Evolutionary conservation across 2,329 filamentous ascomycete species (phyloP).

Genomic region (Nemania sp.): DNA sequence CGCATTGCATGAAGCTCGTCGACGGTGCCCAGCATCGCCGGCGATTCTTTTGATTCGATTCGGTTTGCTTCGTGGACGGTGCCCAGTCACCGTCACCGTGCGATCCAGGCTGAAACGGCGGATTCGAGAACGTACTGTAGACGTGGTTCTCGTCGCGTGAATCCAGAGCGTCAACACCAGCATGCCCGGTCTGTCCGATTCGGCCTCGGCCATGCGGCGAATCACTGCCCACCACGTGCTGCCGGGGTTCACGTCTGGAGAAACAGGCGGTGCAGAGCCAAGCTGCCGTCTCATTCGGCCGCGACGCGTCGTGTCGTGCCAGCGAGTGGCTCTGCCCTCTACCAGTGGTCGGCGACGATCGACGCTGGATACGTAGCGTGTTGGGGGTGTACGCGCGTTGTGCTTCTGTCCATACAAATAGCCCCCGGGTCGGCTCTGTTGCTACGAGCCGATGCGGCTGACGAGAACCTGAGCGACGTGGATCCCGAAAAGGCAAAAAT

Average conservation of each 20-base stretch:
- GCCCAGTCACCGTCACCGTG: constrained; percentile 10
- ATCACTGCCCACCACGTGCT: constrained; percentile 23
- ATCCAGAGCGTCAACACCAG: neutral
- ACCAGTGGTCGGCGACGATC: neutral
- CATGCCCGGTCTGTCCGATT: constrained; percentile 16
- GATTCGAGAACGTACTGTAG: neutral
- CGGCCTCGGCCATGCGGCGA: constrained; percentile 13
- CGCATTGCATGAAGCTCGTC: constrained; percentile 23
- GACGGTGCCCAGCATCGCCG: too few species aligned
- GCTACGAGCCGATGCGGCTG: constrained; percentile 19
- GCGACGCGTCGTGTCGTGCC: constrained; percentile 16
- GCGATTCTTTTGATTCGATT: too few species aligned
- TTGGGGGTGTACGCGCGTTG: constrained; percentile 7
- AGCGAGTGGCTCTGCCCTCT: constrained; percentile 15
- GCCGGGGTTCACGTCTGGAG: constrained; percentile 10
- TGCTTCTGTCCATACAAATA: constrained; percentile 15
- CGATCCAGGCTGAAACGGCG: constrained; percentile 15
- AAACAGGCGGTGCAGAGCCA: constrained; percentile 15
- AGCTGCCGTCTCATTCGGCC: constrained; percentile 17
- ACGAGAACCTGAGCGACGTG: constrained; percentile 17
- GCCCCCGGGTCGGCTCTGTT: constrained; percentile 1
- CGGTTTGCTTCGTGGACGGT: neutral
- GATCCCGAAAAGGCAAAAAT: constrained; percentile 3
- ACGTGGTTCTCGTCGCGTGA: constrained; percentile 14
- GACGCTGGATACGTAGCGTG: constrained; percentile 2